phyloP scores from a whole-genome alignment of 768 basidiomycete genomes.

The Podaxis sp. region DNA sequence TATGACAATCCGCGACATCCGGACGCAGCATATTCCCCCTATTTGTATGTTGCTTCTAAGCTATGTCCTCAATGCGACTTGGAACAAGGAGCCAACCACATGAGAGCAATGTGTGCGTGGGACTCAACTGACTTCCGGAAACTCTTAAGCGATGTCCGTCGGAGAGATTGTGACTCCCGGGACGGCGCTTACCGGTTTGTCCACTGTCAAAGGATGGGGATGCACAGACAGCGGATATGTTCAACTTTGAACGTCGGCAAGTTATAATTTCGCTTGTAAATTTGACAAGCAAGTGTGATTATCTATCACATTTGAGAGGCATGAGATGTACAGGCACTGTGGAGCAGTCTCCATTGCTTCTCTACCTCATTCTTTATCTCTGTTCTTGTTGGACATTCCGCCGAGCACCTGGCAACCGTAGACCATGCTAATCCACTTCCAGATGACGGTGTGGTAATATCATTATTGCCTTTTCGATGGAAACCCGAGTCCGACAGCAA shows the following conservation, averaged over 20 bases:
- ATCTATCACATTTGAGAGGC: no score
- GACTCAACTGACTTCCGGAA: background rate
- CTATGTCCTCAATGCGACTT: no score
- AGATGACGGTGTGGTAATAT: background rate
- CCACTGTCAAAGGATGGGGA: background rate
- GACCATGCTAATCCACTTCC: no score
- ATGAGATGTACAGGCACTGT: no score
- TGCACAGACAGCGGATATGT: background rate
- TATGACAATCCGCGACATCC: no score
- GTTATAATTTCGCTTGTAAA: background rate
- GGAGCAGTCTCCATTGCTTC: no score
- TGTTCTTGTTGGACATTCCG: no score
- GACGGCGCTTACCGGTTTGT: background rate
- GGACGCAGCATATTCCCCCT: no score
- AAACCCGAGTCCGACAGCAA: background rate
- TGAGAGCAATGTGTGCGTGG: background rate
- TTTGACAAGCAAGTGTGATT: no score
- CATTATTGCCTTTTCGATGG: background rate
- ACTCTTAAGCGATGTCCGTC: background rate
- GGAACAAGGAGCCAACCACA: background rate
- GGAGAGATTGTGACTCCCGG: background rate
- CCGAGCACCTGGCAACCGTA: no score
- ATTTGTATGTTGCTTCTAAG: no score
- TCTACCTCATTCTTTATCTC: no score
- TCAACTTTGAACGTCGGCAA: background rate